These are phyloP conservation scores for Mallotus japonicus DNA, from an alignment of 441 rosid genomes.

Conservation along the genomic window DNA sequence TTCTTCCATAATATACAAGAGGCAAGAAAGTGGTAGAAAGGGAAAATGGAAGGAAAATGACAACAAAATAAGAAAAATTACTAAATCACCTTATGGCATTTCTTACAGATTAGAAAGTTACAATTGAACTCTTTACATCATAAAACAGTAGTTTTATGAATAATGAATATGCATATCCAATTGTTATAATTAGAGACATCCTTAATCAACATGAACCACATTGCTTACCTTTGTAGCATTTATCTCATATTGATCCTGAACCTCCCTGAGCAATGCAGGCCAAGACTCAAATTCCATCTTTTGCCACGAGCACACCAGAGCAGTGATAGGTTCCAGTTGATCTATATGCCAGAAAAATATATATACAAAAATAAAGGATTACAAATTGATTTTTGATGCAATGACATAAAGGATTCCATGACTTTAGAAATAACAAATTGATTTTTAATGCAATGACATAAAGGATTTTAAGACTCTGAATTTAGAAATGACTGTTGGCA, in stretches of 20 bases:
- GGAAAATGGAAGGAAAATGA: not conserved
- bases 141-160: not conserved
- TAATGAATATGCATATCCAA: not conserved
- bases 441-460: too few relatives aligned
- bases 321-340: conserved; percentile 62
- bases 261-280: conserved; percentile 88
- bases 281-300: conserved; percentile 81
- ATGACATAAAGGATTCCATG: too few relatives aligned
- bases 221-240: conserved; percentile 75
- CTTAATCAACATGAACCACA: not conserved
- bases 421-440: too few relatives aligned
- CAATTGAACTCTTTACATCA: not conserved
- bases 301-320: conserved; percentile 79
- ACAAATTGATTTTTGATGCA: too few relatives aligned
- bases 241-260: conserved; percentile 71
- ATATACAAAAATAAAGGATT: conserved; percentile 14
- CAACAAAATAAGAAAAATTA: too few relatives aligned
- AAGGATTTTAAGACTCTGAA: too few relatives aligned
- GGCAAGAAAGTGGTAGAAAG: not conserved
- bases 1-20: not conserved
- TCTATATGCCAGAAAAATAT: conserved; percentile 34
- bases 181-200: not conserved
- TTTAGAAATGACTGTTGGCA: too few relatives aligned
- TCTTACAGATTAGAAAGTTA: not conserved
- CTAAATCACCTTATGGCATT: not conserved